A percentile compares a stretch with the other conserved stretches of the same genome.
Conservation (phyloP, 225 moss, liverwort and hornwort species). For the Sphagnum contortum region DNA sequence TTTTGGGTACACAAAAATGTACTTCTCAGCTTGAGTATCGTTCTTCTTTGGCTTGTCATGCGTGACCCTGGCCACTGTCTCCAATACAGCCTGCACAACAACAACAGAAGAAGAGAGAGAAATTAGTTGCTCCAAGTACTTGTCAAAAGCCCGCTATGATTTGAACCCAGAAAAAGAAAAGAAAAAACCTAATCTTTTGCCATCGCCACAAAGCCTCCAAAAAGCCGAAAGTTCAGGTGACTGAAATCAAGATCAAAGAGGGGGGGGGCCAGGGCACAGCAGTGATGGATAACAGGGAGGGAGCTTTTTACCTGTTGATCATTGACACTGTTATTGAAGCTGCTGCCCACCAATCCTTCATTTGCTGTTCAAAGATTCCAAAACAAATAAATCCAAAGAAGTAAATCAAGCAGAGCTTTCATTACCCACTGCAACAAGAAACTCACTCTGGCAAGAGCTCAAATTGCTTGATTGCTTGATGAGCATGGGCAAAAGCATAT, state of each 20-base stretch:
- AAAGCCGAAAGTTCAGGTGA: not conserved
- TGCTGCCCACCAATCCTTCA: conserved; percentile 91
- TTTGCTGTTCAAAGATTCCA: conserved; percentile 27
- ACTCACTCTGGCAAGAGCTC: too few species aligned
- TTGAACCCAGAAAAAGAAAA: not conserved
- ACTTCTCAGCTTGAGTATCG: conserved; percentile 79
- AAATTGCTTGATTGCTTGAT: too few species aligned
- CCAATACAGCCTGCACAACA: conserved; percentile 61
- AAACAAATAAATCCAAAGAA: too few species aligned
- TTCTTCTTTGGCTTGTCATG: conserved; percentile 92
- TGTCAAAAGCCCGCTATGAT: not conserved
- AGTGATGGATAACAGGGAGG: too few species aligned
- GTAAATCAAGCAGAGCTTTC: too few species aligned
- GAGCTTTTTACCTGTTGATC: conserved; percentile 53
- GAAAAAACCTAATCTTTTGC: not conserved
- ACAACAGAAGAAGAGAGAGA: not conserved
- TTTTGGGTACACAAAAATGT: not conserved
- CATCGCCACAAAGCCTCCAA: not conserved
- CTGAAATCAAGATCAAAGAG: not conserved
- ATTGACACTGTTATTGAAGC: conserved; percentile 89
- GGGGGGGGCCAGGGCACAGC: too few species aligned
- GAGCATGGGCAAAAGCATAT: too few species aligned
- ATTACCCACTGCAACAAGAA: too few species aligned
- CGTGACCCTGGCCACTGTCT: conserved; percentile 91
- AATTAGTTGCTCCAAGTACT: not conserved